phyloP scores from a whole-genome alignment of 371 early-diverging fungal species.

The Syncephalis plumigaleata region DNA sequence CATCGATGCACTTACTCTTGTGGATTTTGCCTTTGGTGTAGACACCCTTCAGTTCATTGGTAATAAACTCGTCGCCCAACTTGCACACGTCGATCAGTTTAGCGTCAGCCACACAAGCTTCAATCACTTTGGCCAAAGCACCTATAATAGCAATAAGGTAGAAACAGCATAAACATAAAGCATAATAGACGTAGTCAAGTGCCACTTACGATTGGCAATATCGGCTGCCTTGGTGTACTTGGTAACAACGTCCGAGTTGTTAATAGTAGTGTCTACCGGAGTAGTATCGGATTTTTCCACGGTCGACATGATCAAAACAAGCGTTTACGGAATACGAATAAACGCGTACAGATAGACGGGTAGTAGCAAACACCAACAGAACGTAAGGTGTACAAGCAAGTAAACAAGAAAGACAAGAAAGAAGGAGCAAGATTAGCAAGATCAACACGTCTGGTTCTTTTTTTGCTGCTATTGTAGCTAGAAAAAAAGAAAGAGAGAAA shows the following conservation, averaged over 20 bases:
- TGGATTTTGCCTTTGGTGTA: slow-evolving; percentile 40
- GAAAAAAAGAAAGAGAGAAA: no score
- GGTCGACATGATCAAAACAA: neutral
- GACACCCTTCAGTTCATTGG: slow-evolving; percentile 28
- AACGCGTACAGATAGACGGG: no score
- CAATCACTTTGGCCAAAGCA: slow-evolving; percentile 48
- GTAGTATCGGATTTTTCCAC: neutral
- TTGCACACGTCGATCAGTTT: slow-evolving; percentile 62
- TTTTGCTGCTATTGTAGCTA: no score
- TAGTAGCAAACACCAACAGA: no score
- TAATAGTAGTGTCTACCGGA: slow-evolving; percentile 9
- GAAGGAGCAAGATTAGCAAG: no score
- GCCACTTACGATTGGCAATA: slow-evolving; percentile 53
- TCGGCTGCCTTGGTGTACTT: slow-evolving; percentile 82
- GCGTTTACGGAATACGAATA: no score
- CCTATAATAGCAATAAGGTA: slow-evolving; percentile 13
- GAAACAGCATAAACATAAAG: neutral
- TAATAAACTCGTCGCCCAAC: slow-evolving; percentile 63
- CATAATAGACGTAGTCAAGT: neutral
- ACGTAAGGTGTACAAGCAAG: no score
- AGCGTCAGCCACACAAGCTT: slow-evolving; percentile 49
- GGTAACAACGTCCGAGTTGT: slow-evolving; percentile 47
- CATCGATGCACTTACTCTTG: slow-evolving; percentile 29
- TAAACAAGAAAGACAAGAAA: no score
- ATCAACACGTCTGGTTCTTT: no score